These are phyloP conservation scores for Hericium rajendrae DNA, from an alignment of 768 basidiomycete species.

Conservation along the genomic window DNA sequence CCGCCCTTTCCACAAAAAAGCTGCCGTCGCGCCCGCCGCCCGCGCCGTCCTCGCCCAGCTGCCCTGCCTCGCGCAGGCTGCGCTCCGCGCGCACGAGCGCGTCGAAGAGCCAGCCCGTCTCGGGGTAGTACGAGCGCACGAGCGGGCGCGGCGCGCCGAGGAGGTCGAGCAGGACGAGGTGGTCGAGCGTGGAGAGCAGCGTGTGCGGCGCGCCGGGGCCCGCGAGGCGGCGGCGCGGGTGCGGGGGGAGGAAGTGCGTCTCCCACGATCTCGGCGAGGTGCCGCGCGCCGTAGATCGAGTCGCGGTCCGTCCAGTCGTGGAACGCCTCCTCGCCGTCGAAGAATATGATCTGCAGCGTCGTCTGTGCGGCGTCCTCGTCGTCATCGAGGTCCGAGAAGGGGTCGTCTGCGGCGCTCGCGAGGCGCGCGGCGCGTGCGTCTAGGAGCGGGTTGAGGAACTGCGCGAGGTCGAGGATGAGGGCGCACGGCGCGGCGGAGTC, in stretches of 20 bases:
- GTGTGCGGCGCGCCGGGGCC: constrained; percentile 35
- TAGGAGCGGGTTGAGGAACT: constrained; percentile 67
- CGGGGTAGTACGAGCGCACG: constrained; percentile 73
- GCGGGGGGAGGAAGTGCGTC: constrained; percentile 50
- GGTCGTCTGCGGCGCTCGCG: constrained; percentile 32
- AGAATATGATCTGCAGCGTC: constrained; percentile 87
- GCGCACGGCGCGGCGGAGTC: constrained; percentile 96
- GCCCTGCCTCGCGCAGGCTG: constrained; percentile 58
- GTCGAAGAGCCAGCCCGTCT: constrained; percentile 93
- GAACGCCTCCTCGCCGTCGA: constrained; percentile 98
- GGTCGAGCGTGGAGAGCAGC: constrained; percentile 73
- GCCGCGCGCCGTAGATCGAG: constrained; percentile 91
- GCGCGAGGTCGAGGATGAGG: constrained; percentile 87
- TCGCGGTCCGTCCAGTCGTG: constrained; percentile 80
- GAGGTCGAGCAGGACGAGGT: constrained; percentile 87
- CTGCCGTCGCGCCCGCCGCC: constrained; percentile 33
- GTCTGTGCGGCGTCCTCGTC: constrained; percentile 76
- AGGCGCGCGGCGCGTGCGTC: constrained; percentile 34
- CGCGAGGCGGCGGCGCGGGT: constrained; percentile 49
- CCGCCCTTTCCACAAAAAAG: constrained; percentile 53
- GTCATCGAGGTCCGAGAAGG: constrained; percentile 14
- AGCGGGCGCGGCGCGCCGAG: constrained; percentile 69
- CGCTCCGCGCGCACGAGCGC: constrained; percentile 62
- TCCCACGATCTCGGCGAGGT: constrained; percentile 86
- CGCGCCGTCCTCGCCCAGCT: constrained; percentile 25